These are phyloP conservation scores for Boletus huronensis DNA, from an alignment of 768 basidiomycete species.

Conservation along the genomic window DNA sequence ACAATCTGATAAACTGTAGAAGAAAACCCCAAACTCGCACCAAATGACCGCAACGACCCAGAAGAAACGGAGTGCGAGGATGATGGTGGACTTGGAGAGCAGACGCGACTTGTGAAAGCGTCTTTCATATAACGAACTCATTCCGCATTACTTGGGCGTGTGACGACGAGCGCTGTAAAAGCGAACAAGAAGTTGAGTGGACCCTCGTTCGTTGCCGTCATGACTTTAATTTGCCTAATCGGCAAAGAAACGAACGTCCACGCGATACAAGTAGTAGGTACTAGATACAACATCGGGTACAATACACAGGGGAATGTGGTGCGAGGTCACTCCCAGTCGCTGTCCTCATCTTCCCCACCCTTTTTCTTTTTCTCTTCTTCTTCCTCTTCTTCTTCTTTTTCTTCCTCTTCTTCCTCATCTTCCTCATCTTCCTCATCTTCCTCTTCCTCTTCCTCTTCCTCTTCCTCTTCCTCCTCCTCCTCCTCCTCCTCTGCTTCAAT, in stretches of 20 bases:
- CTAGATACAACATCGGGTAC: constrained; percentile 19
- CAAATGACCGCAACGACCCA: constrained; percentile 60
- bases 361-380: constrained; percentile 20
- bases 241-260: constrained; percentile 2
- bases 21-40: constrained; percentile 62
- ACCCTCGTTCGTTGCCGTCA: constrained; percentile 11
- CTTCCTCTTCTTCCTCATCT: constrained; percentile 17
- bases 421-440: constrained; percentile 29
- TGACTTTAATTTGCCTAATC: constrained; percentile 9
- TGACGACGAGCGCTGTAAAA: not conserved
- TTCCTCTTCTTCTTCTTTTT: not conserved
- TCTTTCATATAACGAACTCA: constrained; percentile 29
- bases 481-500: constrained; percentile 30
- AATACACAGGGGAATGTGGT: not conserved
- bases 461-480: constrained; percentile 36
- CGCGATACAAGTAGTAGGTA: too few relatives aligned
- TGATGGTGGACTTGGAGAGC: constrained; percentile 29
- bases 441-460: not conserved
- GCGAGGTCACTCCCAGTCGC: constrained; percentile 57
- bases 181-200: not conserved
- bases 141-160: constrained; percentile 22
- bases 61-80: constrained; percentile 44
- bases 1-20: constrained; percentile 55
- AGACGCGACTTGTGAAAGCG: constrained; percentile 25
- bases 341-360: constrained; percentile 17